Percentiles rank a stretch among this genome's conserved stretches.
Evolutionary conservation across 106 monocot genomes (phyloP).

Genomic region (Phalaenopsis aphrodite): DNA sequence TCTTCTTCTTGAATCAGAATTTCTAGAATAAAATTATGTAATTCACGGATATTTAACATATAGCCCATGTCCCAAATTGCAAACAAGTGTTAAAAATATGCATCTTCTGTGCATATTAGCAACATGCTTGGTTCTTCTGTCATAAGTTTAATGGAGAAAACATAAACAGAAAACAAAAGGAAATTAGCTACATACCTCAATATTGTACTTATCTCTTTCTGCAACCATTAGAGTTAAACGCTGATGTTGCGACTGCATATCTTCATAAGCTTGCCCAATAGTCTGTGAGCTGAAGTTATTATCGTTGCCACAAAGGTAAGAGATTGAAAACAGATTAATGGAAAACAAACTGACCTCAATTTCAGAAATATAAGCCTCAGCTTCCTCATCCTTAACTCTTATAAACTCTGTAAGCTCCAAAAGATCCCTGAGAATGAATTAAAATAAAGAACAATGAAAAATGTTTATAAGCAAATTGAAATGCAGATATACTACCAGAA

Average conservation of each 20-base stretch:
- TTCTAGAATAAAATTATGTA: too few species aligned
- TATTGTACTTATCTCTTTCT: constrained; percentile 86
- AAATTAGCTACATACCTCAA: constrained; percentile 48
- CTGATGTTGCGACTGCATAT: constrained; percentile 94
- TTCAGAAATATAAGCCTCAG: constrained; percentile 79
- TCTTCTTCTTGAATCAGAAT: too few species aligned
- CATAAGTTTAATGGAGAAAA: background rate
- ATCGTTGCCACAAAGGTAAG: background rate
- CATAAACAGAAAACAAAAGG: background rate
- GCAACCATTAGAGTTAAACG: constrained; percentile 68
- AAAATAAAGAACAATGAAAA: background rate
- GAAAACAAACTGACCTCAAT: constrained; percentile 55
- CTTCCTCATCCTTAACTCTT: constrained; percentile 92
- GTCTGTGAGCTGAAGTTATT: constrained; percentile 47
- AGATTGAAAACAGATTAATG: background rate
- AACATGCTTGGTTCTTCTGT: background rate
- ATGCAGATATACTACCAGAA: background rate
- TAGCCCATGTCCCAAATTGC: too few species aligned
- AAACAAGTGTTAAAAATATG: too few species aligned
- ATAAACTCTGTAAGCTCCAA: constrained; percentile 82
- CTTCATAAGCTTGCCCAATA: constrained; percentile 99
- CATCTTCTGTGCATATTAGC: too few species aligned
- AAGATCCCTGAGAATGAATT: constrained; percentile 37
- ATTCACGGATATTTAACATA: too few species aligned
- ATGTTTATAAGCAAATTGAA: background rate